These are phyloP conservation scores for Scheffersomyces quercinus DNA, from an alignment of 1,139 yeast genomes.

Conservation along the genomic window DNA sequence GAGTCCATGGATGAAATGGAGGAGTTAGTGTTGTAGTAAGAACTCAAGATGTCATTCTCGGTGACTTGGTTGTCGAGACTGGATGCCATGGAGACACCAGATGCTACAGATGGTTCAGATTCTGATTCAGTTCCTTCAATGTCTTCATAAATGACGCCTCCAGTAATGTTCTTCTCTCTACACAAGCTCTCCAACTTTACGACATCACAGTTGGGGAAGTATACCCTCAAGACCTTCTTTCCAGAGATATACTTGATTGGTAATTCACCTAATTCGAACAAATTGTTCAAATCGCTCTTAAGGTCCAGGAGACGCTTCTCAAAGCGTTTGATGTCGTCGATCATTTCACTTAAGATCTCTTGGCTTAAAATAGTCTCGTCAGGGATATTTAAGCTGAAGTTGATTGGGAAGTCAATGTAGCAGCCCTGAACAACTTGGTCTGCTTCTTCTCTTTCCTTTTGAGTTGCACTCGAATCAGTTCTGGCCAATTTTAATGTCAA, in stretches of 20 bases:
- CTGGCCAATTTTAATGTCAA: conserved; percentile 39
- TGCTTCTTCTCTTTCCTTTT: conserved; percentile 16
- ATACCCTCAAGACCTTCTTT: conserved; percentile 46
- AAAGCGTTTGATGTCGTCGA: conserved; percentile 31
- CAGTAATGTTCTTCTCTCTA: conserved; percentile 49
- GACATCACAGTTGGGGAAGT: conserved; percentile 59
- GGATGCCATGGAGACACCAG: neutral
- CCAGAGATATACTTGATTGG: conserved; percentile 42
- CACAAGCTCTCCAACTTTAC: conserved; percentile 50
- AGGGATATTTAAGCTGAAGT: conserved; percentile 44
- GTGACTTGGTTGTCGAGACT: conserved; percentile 5
- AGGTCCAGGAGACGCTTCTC: conserved; percentile 36
- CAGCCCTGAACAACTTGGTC: conserved; percentile 34
- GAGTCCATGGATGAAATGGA: conserved; percentile 14
- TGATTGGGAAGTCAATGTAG: conserved; percentile 53
- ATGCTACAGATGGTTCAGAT: neutral
- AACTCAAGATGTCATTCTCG: conserved; percentile 26
- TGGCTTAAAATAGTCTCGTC: conserved; percentile 50
- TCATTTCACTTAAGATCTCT: conserved; percentile 44
- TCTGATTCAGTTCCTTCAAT: conserved; percentile 2
- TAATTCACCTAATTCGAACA: conserved; percentile 50
- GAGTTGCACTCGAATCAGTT: conserved; percentile 28
- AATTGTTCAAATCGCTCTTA: conserved; percentile 36
- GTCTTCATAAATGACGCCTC: conserved; percentile 49
- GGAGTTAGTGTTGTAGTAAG: conserved; percentile 16